Conservation (phyloP, 371 early-diverging fungal species). For the Mucor circinelloides region DNA sequence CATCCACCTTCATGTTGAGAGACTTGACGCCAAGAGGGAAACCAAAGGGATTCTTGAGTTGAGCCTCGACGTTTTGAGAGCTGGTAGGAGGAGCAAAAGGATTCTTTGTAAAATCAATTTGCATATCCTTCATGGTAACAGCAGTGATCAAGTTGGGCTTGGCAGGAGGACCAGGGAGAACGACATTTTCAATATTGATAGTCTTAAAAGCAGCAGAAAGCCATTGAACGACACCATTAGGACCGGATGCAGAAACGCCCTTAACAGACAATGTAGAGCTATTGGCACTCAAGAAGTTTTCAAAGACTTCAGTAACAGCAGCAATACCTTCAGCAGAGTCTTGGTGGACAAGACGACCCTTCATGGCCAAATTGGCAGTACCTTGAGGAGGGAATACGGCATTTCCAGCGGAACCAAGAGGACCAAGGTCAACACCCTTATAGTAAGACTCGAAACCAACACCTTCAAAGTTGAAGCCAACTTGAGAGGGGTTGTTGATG, state of each 20-base stretch:
- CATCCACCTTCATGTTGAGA: slow-evolving; percentile 50
- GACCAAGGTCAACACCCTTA: slow-evolving; percentile 37
- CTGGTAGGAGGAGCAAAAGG: slow-evolving; percentile 52
- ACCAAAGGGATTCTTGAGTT: slow-evolving; percentile 59
- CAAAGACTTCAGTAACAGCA: slow-evolving; percentile 55
- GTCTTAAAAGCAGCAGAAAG: slow-evolving; percentile 56
- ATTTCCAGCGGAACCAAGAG: slow-evolving; percentile 38
- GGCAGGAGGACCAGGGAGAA: slow-evolving; percentile 48
- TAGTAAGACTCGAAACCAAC: slow-evolving; percentile 39
- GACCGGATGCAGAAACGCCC: slow-evolving; percentile 55
- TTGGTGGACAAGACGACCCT: slow-evolving; percentile 59
- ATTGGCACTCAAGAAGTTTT: slow-evolving; percentile 49
- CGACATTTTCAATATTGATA: slow-evolving; percentile 50
- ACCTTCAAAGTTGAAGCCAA: slow-evolving; percentile 53
- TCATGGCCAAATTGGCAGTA: slow-evolving; percentile 39
- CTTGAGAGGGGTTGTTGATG: slow-evolving; percentile 57
- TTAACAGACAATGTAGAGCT: slow-evolving; percentile 44
- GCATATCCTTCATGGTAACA: slow-evolving; percentile 51
- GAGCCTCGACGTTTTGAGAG: slow-evolving; percentile 51
- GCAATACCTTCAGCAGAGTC: slow-evolving; percentile 42
- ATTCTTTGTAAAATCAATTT: slow-evolving; percentile 57
- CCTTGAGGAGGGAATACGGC: slow-evolving; percentile 44
- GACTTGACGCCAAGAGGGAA: slow-evolving; percentile 59
- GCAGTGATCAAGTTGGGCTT: slow-evolving; percentile 43
- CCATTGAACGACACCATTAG: slow-evolving; percentile 58